phyloP scores from a whole-genome alignment of 129 eudicot species.

The Flaveria bidentis region DNA sequence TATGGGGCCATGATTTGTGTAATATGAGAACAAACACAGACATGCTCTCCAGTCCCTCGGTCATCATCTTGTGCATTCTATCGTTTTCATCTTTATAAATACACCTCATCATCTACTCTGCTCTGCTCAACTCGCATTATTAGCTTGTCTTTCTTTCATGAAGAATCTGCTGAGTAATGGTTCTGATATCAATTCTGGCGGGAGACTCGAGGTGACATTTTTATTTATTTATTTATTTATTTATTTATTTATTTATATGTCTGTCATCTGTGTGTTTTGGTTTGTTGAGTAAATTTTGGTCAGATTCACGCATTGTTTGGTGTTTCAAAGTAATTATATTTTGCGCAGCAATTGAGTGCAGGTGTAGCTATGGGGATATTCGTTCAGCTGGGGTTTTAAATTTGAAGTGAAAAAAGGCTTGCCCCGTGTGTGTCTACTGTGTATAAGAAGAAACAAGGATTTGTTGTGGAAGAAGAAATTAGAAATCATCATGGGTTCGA shows the following conservation, averaged over 20 bases:
- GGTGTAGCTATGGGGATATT: background rate
- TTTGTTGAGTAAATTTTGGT: conserved; percentile 20
- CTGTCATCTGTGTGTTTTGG: conserved; percentile 10
- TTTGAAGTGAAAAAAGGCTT: conserved; percentile 4
- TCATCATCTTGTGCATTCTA: conserved; percentile 10
- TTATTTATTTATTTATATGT: conserved; percentile 17
- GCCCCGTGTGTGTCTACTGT: background rate
- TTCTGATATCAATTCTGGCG: conserved; percentile 13
- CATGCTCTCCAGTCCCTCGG: conserved; percentile 35
- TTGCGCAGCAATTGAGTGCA: conserved; percentile 27
- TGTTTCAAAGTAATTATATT: conserved; percentile 20
- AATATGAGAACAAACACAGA: conserved; percentile 4
- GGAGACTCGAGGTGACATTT: conserved; percentile 26
- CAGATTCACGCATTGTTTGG: background rate
- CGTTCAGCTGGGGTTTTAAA: conserved; percentile 19
- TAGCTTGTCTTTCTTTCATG: background rate
- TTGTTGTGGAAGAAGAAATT: background rate
- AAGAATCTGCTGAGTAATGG: background rate
- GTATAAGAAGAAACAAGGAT: background rate
- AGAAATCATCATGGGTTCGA: conserved; percentile 18
- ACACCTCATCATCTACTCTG: background rate
- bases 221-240: conserved; percentile 7
- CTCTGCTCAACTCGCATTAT: background rate
- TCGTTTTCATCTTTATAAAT: background rate
- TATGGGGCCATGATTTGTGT: background rate